phyloP scores from a whole-genome alignment of 495 filamentous ascomycete species.

The Pyrenula aspistea region DNA sequence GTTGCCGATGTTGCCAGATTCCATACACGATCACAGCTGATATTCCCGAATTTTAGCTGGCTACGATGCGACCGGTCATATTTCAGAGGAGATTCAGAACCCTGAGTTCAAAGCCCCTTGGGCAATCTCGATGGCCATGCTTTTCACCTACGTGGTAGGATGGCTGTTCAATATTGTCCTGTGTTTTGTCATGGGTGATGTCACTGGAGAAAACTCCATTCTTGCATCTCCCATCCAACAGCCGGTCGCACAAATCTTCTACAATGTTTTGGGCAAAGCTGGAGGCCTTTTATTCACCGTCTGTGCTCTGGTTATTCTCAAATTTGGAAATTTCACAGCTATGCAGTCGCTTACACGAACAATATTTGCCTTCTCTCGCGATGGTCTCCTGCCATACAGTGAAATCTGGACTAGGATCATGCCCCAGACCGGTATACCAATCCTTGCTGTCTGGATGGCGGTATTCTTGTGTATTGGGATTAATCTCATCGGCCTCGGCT shows the following conservation, averaged over 20 bases:
- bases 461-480: conserved; percentile 43
- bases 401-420: conserved; percentile 42
- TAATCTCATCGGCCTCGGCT: conserved; percentile 51
- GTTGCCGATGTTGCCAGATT: too few relatives aligned
- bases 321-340: too few relatives aligned
- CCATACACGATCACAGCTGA: conserved; percentile 42
- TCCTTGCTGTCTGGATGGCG: conserved; percentile 50
- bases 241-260: conserved; percentile 54
- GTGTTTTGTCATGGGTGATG: conserved; percentile 48
- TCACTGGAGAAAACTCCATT: conserved; percentile 25
- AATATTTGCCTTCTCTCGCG: conserved; percentile 50
- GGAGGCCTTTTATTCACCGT: conserved; percentile 51
- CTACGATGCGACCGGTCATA: conserved; percentile 50
- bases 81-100: conserved; percentile 49
- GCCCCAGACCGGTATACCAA: conserved; percentile 39
- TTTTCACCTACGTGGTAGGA: conserved; percentile 48
- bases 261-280: conserved; percentile 42
- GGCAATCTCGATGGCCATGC: conserved; percentile 46
- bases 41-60: neutral
- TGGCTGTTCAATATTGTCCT: conserved; percentile 53
- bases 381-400: conserved; percentile 42
- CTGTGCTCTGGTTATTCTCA: conserved; percentile 42
- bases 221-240: conserved; percentile 35
- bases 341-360: conserved; percentile 49
- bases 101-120: conserved; percentile 48